Base-by-base conservation (phyloP, 2,329 filamentous ascomycete species). In the Botryotinia calthae region DNA sequence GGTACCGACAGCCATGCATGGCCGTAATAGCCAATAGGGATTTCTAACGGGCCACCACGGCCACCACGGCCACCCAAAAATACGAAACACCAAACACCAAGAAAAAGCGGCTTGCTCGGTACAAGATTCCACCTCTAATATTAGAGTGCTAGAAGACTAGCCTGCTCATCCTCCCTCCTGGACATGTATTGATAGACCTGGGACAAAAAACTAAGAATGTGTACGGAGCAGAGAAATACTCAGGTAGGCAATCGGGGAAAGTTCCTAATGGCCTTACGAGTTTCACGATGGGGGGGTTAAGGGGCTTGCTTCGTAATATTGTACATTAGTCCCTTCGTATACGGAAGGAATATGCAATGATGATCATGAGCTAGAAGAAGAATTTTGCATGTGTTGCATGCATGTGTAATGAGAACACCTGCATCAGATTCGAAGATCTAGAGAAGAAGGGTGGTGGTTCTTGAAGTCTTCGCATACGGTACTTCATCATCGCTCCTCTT, bases 1-100 rank as follows among this genome's bases (percentile, higher is more conserved):
- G 70, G 70, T 71, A 71, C 70, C 40, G 37, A 46, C 18, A 71
- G 37, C 22, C 34, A 22, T 4, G 28, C 44, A 71, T 48, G 46
- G 40, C 12, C 37, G 48, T 59, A 25, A 28, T 34, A 12, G 25
- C 66, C 44, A 67, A 67, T 65, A 16, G 31, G 12, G 1, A 37
- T 31, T 34, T 42, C 22, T 4, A 40, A 22, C 28, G 69, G 67
- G 42, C 48, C 46, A 56, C 34, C 58, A 61, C 22, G n/a, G 34
- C 22, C 6, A 61, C 16, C 54, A 46, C 1, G 42, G 42, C 42
- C 42, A 44, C 25, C 25, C 48, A 8, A 18, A 20, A 66, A 64
- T 51, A 54, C 46, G 63, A 62, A 48, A 56, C 48, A 44, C 37
- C 66, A 62, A 34, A 40, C 48, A 58, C 40, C 66, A 54, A 56